A percentile compares a stretch with the other conserved stretches of the same genome.
phyloP scores from a whole-genome alignment of 2,329 filamentous ascomycete genomes.

The Epichloe gansuensis region DNA sequence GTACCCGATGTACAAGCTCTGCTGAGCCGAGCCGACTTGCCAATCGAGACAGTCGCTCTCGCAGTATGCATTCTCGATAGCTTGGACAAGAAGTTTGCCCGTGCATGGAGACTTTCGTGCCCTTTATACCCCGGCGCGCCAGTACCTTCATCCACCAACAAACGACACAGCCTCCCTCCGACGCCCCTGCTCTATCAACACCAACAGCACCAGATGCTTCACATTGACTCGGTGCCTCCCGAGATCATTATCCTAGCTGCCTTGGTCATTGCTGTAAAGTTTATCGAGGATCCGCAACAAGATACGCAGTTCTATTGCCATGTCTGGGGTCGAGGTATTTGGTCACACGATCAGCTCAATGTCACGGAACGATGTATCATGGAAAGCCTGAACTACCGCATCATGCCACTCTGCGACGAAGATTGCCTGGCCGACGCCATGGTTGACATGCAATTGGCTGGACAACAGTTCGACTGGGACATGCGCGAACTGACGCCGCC shows the following conservation, averaged over 20 bases:
- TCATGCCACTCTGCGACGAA: slow-evolving; percentile 46
- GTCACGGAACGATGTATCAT: slow-evolving; percentile 51
- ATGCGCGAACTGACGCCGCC: slow-evolving; percentile 17
- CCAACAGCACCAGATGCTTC: slow-evolving; percentile 39
- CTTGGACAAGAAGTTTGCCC: slow-evolving; percentile 48
- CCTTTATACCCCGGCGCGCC: slow-evolving; percentile 29
- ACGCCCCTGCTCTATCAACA: slow-evolving; percentile 20
- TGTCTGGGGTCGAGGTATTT: slow-evolving; percentile 40
- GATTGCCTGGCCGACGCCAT: slow-evolving; percentile 45
- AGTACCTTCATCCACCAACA: slow-evolving; percentile 14
- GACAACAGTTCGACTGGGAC: slow-evolving; percentile 16
- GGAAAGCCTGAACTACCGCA: slow-evolving; percentile 49
- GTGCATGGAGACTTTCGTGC: slow-evolving; percentile 47
- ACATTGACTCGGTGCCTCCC: slow-evolving; percentile 48
- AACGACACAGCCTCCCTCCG: slow-evolving; percentile 37
- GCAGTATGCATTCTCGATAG: slow-evolving; percentile 56
- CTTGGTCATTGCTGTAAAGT: slow-evolving; percentile 52
- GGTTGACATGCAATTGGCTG: slow-evolving; percentile 51
- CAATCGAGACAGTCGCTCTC: slow-evolving; percentile 49
- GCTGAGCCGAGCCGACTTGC: slow-evolving; percentile 42
- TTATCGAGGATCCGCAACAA: slow-evolving; percentile 46
- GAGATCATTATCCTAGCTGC: slow-evolving; percentile 52
- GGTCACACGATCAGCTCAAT: slow-evolving; percentile 50
- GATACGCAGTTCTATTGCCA: slow-evolving; percentile 39
- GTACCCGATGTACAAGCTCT: slow-evolving; percentile 47